Percentiles rank a stretch among this genome's conserved stretches.
These are phyloP conservation scores for Euphorbia pulcherrima DNA, from an alignment of 345 rosid genomes.

Conservation along the genomic window DNA sequence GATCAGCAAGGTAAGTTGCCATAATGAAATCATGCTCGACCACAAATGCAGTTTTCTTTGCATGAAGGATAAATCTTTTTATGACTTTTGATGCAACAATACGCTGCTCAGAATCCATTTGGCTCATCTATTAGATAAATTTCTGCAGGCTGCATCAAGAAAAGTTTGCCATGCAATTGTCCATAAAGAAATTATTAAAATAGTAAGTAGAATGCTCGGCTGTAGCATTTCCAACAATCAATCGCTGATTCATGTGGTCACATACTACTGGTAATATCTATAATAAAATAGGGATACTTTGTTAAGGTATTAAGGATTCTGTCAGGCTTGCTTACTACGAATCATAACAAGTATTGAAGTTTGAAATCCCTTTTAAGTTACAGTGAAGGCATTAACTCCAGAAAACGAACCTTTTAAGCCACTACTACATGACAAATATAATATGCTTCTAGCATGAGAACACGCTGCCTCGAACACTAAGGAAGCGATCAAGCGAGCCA, in stretches of 20 bases:
- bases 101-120: constrained; percentile 98
- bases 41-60: constrained; percentile 97
- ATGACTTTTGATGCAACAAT: constrained; percentile 97
- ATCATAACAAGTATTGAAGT: background rate
- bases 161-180: constrained; percentile 8
- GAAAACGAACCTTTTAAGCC: too few relatives aligned
- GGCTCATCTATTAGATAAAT: constrained; percentile 98
- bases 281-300: background rate
- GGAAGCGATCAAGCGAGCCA: background rate
- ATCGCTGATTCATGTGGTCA: background rate
- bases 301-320: background rate
- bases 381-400: background rate
- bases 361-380: background rate
- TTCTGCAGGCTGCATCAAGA: constrained; percentile 81
- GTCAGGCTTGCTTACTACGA: background rate
- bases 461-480: background rate
- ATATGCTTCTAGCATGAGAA: background rate
- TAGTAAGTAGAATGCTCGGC: background rate
- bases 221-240: background rate
- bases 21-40: constrained; percentile 98
- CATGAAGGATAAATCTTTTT: constrained; percentile 93
- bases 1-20: constrained; percentile 92
- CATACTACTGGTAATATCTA: background rate
- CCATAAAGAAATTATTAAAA: background rate
- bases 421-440: background rate